Percentiles rank a stretch among this genome's conserved stretches.
Evolutionary conservation across 257 asterid genomes (phyloP).

Genomic region (Gardenia jasminoides): DNA sequence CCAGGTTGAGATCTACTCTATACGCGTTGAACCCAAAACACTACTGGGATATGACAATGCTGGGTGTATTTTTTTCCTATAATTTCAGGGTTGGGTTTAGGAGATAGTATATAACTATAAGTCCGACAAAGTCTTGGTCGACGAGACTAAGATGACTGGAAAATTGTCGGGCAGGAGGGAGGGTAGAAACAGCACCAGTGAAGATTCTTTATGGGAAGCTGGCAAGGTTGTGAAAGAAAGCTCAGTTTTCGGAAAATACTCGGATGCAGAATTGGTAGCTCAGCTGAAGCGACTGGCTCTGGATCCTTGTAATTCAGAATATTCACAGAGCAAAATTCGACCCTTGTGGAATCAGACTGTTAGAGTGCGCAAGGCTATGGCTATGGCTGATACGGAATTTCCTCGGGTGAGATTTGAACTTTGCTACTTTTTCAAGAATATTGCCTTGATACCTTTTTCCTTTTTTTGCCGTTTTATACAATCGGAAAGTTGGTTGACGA

Average conservation of each 20-base stretch:
- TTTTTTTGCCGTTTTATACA: background rate
- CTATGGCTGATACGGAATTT: conserved; percentile 41
- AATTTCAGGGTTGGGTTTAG: conserved; percentile 32
- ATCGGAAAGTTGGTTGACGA: background rate
- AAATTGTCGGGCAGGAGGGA: conserved; percentile 25
- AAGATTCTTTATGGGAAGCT: conserved; percentile 24
- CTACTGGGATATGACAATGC: conserved; percentile 2
- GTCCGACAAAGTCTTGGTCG: conserved; percentile 2
- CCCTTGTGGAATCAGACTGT: conserved; percentile 56
- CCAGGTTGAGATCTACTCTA: background rate
- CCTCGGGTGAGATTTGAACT: conserved; percentile 52
- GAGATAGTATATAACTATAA: background rate
- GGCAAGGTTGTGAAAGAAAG: conserved; percentile 22
- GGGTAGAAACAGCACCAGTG: conserved; percentile 22
- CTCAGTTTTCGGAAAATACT: conserved; percentile 53
- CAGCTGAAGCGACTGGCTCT: conserved; percentile 55
- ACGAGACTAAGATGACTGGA: conserved; percentile 42
- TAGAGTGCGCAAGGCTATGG: conserved; percentile 50
- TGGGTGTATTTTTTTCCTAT: background rate
- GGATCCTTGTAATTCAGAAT: conserved; percentile 53
- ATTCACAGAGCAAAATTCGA: conserved; percentile 32
- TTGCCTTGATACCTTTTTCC: background rate
- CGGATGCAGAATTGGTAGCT: conserved; percentile 54
- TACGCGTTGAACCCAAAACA: background rate
- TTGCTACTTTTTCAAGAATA: background rate